Percentiles rank a stretch among this genome's conserved stretches.
Conservation (phyloP, 805 yeast genomes). For the Hagleromyces aurorensis region DNA sequence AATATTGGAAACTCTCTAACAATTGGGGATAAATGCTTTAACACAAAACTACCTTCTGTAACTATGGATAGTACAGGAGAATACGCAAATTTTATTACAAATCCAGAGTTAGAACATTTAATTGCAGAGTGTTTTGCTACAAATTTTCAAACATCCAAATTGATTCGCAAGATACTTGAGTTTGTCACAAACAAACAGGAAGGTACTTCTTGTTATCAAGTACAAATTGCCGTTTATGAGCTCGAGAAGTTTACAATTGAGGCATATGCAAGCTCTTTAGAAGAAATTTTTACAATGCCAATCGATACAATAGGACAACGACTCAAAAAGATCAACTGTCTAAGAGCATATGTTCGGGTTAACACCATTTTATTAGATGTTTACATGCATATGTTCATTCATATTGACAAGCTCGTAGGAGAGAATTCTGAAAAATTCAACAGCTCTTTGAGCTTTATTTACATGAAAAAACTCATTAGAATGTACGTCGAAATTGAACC, state of each 20-base stretch:
- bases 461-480: constrained; percentile 16
- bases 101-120: constrained; percentile 37
- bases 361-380: constrained; percentile 21
- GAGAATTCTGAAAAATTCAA: constrained; percentile 16
- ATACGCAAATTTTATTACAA: constrained; percentile 31
- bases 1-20: constrained; percentile 42
- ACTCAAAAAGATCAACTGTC: constrained; percentile 21
- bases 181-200: constrained; percentile 36
- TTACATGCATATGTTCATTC: constrained; percentile 11
- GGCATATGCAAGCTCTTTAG: constrained; percentile 29
- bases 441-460: constrained; percentile 17
- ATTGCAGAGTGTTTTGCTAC: constrained; percentile 30
- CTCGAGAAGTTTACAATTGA: constrained; percentile 33
- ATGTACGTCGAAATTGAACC: constrained; percentile 17
- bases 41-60: constrained; percentile 43
- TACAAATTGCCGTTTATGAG: constrained; percentile 31
- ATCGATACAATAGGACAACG: constrained; percentile 11
- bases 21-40: constrained; percentile 37
- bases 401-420: constrained; percentile 1
- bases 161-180: constrained; percentile 31
- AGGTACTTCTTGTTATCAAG: constrained; percentile 32
- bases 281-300: constrained; percentile 23
- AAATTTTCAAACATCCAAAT: constrained; percentile 27
- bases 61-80: constrained; percentile 24
- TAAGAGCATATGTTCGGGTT: constrained; percentile 24